Conservation (phyloP, 1,139 yeast genomes). For the Saccharomyces hybrid region DNA sequence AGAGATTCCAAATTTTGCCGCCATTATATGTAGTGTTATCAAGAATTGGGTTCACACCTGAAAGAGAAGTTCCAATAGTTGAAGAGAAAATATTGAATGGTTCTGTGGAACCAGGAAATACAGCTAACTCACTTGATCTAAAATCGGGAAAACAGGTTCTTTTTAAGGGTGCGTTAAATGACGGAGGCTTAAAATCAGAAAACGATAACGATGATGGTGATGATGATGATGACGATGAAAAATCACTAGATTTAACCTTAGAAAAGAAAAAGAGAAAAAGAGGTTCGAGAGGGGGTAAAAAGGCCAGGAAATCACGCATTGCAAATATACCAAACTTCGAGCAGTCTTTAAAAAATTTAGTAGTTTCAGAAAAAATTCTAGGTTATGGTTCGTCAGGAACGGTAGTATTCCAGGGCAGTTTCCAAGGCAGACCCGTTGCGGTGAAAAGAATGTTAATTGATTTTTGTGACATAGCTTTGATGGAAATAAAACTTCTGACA, state of each 20-base stretch:
- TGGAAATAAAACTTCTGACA: conserved; percentile 78
- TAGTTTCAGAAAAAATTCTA: conserved; percentile 62
- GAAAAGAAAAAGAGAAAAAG: conserved; percentile 57
- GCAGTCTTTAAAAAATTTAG: conserved; percentile 41
- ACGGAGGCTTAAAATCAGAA: background rate
- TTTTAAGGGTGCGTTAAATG: background rate
- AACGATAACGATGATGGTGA: conserved; percentile 4
- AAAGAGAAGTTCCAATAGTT: conserved; percentile 4
- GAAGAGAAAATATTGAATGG: background rate
- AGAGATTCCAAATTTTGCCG: conserved; percentile 37
- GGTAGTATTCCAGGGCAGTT: conserved; percentile 81
- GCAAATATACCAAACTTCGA: conserved; percentile 17
- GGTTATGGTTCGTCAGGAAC: conserved; percentile 98
- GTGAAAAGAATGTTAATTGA: conserved; percentile 90
- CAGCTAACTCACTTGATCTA: background rate
- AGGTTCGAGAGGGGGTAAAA: conserved; percentile 81
- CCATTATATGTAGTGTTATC: conserved; percentile 32
- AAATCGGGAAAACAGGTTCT: background rate
- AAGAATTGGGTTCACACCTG: conserved; percentile 27
- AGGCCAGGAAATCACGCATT: conserved; percentile 22
- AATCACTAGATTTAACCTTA: background rate
- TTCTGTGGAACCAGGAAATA: background rate
- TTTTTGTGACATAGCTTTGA: conserved; percentile 92
- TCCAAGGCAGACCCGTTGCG: conserved; percentile 91
- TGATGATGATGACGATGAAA: conserved; percentile 1